Base-by-base conservation (phyloP, 169 alveolate species). In the Babesia caballi region DNA sequence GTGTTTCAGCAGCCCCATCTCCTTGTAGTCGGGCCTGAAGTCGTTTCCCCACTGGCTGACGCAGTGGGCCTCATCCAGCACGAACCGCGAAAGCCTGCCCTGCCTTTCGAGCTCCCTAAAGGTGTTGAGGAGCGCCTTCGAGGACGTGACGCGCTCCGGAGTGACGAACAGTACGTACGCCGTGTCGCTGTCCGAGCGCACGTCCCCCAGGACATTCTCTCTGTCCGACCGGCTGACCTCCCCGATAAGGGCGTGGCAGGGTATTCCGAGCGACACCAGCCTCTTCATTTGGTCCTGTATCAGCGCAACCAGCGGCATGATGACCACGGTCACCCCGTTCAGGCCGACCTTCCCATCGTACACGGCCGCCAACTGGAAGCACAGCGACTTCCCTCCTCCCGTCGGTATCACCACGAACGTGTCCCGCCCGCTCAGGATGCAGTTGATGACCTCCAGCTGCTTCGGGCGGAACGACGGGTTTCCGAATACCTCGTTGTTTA, bases 31-130 rank as follows among this genome's bases (percentile, higher is more conserved):
- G 32, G 96, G 95, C 54, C 99, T 92, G 76, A 98, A 98, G 76
- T 98, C 99, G 82, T 97, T 95, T 3, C 99, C 99, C 99, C 99
- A 98, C 57, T 96, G 96, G 46, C 99, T 93, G 27, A 97, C 98
- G 88, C 99, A 98, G 85, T 98, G 99, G 3, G 98, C 99, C 83
- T 98, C 99, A 83, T 98, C 99, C n/a, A 98, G 93, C 14, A 95
- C 99, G 74, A 97, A 93, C 72, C 99, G 87, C 30, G 86, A 72
- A 9, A 98, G 93, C 47, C 90, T 67, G 42, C 85, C 89, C 36
- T 88, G 85, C 40, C 70, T 65, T 63, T 95, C 83, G 63, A 96
- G 69, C 40, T 83, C 75, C 15, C 85, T 71, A 30, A 96, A 80
- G 19, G 88, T 60, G 12, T 85, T 75, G 53, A 87, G 84, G 49